Base-by-base conservation (phyloP, 176 grass and related monocot species). In the Rhynchospora breviuscula region DNA sequence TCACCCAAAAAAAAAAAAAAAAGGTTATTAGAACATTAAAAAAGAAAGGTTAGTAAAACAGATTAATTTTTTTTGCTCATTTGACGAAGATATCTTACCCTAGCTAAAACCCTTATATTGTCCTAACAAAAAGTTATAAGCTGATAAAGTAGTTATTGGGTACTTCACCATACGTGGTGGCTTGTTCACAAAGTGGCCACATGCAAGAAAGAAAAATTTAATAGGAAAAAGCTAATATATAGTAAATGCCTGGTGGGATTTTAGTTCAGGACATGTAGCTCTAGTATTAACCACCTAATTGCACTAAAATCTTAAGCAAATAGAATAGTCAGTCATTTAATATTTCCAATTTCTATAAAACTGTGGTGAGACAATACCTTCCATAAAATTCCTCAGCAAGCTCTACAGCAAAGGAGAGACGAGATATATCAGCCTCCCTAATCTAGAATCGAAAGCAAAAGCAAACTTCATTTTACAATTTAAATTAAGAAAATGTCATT, bases 331-430 rank as follows among this genome's bases (percentile, higher is more conserved):
- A 13, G 72, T 77, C 49, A 15, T 56, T 33, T 19, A 15, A 6
- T 35, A 25, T 18, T 35, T 79, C 40, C 26, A 33, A 26, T 75
- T 54, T 31, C 73, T 80, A 25, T 4, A 65, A 79, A 79, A 15
- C 19, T 82, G 14, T 8, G 67, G 63, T 44, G 21, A 78, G 81
- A 88, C 74, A 86, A 0, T 53, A 95, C 91, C 96, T 95, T 95
- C 93, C 91, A 57, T 95, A 99, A 83, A 99, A 99, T 85, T 99
- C 91, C 85, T 95, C 89, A 79, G 91, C 93, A 90, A 95, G 88
- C 91, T 99, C 93, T 76, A 95, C 89, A 85, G 91, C 91, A 93
- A 99, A 99, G 68, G 93, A 95, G 25, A 99, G 82, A 25, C 91
- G 92, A 60, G 93, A 90, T 93, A 95, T 98, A 85, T 99, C 93